These are phyloP conservation scores for Mariannaea sp. DNA, from an alignment of 2,329 filamentous ascomycete genomes.

Conservation along the genomic window DNA sequence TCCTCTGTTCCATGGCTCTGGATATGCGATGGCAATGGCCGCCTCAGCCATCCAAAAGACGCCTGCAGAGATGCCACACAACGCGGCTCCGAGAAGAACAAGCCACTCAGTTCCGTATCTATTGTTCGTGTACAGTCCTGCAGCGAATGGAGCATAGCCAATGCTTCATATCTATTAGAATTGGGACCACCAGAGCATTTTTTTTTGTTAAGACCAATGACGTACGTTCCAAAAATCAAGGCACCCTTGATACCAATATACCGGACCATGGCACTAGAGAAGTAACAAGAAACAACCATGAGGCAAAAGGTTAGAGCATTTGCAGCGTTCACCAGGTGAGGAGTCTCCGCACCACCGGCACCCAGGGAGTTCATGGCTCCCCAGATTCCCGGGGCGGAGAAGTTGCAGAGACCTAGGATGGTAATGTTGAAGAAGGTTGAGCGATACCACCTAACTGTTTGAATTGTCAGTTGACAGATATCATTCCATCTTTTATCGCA, in stretches of 20 bases:
- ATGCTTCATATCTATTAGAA: slow-evolving; percentile 44
- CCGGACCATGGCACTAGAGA: slow-evolving; percentile 66
- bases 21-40: slow-evolving; percentile 73
- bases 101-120: slow-evolving; percentile 72
- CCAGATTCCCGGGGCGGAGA: slow-evolving; percentile 74
- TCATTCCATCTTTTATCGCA: no score
- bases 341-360: slow-evolving; percentile 68
- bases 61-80: slow-evolving; percentile 72
- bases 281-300: slow-evolving; percentile 73
- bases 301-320: slow-evolving; percentile 74
- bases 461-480: not conserved
- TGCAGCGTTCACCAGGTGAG: slow-evolving; percentile 70
- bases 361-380: slow-evolving; percentile 74
- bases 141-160: slow-evolving; percentile 73
- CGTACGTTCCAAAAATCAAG: slow-evolving; percentile 70
- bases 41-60: slow-evolving; percentile 79
- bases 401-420: slow-evolving; percentile 72
- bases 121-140: slow-evolving; percentile 74
- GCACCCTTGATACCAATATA: slow-evolving; percentile 73
- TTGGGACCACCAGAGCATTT: not conserved
- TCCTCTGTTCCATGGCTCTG: slow-evolving; percentile 70
- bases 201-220: not conserved
- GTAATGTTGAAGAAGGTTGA: slow-evolving; percentile 75
- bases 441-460: slow-evolving; percentile 68
- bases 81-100: slow-evolving; percentile 67